Conservation (phyloP, 257 asterid genomes). For the Euphrasia confusa region DNA sequence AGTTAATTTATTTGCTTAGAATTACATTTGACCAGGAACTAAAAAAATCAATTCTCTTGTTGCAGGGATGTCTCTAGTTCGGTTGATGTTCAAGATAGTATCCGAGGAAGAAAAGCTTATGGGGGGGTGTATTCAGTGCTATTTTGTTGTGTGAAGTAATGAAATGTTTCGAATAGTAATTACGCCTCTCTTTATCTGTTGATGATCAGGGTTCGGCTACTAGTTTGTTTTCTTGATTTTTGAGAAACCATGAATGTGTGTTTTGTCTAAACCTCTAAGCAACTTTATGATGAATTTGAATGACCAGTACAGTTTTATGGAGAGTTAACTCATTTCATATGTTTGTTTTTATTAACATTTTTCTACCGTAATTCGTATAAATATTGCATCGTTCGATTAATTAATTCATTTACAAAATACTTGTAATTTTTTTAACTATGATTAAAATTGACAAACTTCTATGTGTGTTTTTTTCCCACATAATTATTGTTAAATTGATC, state of each 20-base stretch:
- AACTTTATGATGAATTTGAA: background rate
- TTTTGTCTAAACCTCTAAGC: background rate
- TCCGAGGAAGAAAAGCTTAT: background rate
- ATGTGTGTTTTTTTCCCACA: too few species aligned
- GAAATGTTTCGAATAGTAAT: background rate
- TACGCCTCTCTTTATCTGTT: background rate
- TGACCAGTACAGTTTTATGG: background rate
- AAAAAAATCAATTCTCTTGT: background rate
- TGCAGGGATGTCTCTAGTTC: background rate
- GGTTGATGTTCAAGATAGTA: background rate
- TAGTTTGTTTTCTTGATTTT: background rate
- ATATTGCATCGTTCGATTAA: too few species aligned
- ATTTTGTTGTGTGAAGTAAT: background rate
- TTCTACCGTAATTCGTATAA: too few species aligned
- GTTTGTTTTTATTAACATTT: too few species aligned
- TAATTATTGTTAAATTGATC: too few species aligned
- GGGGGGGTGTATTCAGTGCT: background rate
- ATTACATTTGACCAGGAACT: background rate
- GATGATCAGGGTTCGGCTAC: background rate
- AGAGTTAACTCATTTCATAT: too few species aligned
- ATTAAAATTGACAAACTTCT: too few species aligned
- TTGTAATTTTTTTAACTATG: too few species aligned
- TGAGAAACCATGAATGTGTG: background rate
- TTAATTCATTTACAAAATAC: too few species aligned
- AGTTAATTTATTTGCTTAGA: background rate